Percentiles rank a stretch among this genome's conserved stretches.
Conservation (phyloP, 2,329 filamentous ascomycete species). For the Trichophyton schoenleinii region DNA sequence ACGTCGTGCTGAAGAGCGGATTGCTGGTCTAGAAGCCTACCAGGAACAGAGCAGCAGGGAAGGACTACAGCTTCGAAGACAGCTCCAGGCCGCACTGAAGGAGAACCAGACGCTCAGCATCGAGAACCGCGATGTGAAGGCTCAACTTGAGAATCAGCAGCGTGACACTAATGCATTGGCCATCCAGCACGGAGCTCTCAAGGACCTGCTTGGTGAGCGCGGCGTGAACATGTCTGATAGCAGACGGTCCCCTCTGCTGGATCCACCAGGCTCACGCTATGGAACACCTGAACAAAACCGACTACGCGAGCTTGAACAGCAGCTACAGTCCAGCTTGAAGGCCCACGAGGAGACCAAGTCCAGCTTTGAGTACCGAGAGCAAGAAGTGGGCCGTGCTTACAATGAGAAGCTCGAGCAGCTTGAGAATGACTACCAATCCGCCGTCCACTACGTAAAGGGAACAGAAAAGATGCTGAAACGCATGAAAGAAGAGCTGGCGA, state of each 20-base stretch:
- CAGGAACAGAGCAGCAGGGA: conserved; percentile 95
- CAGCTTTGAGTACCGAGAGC: conserved; percentile 62
- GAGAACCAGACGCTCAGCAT: conserved; percentile 73
- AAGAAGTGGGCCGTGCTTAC: conserved; percentile 79
- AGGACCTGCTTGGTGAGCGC: conserved; percentile 80
- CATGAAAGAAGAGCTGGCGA: conserved; percentile 92
- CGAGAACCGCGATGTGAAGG: conserved; percentile 68
- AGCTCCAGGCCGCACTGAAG: conserved; percentile 71
- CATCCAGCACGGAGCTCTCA: conserved; percentile 84
- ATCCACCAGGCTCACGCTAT: conserved; percentile 62
- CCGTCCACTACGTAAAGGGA: conserved; percentile 94
- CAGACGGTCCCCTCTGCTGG: conserved; percentile 57
- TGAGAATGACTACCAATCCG: conserved; percentile 94
- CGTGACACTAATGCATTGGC: conserved; percentile 87
- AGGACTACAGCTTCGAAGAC: conserved; percentile 75
- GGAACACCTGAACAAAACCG: conserved; percentile 66
- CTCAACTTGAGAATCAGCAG: conserved; percentile 71
- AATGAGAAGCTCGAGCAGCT: conserved; percentile 87
- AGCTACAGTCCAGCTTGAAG: conserved; percentile 62
- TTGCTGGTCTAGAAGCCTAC: conserved; percentile 90
- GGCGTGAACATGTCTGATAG: conserved; percentile 64
- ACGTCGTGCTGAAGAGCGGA: conserved; percentile 85
- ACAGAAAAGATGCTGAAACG: conserved; percentile 99
- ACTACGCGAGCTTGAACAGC: conserved; percentile 74
- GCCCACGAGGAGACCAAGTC: conserved; percentile 77